Conservation (phyloP, 805 yeast species). For the Candida taoyuanica region DNA sequence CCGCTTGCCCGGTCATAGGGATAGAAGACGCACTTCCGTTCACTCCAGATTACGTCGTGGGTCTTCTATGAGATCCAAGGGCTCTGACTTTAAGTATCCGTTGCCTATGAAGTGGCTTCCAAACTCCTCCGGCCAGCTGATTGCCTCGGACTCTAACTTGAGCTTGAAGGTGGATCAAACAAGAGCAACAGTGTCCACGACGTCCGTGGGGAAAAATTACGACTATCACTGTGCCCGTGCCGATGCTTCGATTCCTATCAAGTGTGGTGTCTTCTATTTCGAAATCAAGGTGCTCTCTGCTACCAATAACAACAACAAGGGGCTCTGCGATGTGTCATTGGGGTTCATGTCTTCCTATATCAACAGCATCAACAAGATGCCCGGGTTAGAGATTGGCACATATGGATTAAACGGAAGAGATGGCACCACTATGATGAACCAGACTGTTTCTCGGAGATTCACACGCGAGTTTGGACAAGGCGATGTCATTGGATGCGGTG, state of each 20-base stretch:
- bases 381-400: slow-evolving; percentile 44
- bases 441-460: slow-evolving; percentile 35
- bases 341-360: slow-evolving; percentile 39
- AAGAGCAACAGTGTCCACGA: background rate
- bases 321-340: slow-evolving; percentile 33
- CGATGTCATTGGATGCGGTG: slow-evolving; percentile 81
- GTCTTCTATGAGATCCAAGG: background rate
- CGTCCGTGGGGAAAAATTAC: slow-evolving; percentile 12
- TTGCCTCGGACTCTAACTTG: slow-evolving; percentile 12
- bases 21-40: slow-evolving; percentile 4
- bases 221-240: slow-evolving; percentile 28
- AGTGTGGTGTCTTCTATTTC: slow-evolving; percentile 45
- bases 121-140: slow-evolving; percentile 3
- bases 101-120: slow-evolving; percentile 22
- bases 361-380: slow-evolving; percentile 31
- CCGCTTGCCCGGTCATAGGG: background rate
- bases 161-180: slow-evolving; percentile 12
- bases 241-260: slow-evolving; percentile 33
- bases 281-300: slow-evolving; percentile 40
- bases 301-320: slow-evolving; percentile 29
- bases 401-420: slow-evolving; percentile 53
- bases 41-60: background rate
- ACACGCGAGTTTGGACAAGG: slow-evolving; percentile 45
- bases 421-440: slow-evolving; percentile 38
- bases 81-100: slow-evolving; percentile 14